phyloP scores from a whole-genome alignment of 495 filamentous ascomycete genomes.

The Aspergillus baeticus region DNA sequence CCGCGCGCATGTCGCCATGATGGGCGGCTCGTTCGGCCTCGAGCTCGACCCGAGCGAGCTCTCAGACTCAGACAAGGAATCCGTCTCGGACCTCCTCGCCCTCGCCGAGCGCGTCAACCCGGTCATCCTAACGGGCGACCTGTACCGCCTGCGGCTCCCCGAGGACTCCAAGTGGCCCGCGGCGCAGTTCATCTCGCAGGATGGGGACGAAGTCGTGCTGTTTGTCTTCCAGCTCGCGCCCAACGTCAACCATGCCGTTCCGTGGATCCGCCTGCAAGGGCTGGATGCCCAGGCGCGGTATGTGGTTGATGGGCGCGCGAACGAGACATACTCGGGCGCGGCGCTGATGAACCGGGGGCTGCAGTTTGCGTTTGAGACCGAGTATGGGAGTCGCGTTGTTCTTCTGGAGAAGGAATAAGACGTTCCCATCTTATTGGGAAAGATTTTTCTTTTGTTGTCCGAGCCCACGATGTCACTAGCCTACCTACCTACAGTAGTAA shows the following conservation, averaged over 20 bases:
- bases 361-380: conserved; percentile 34
- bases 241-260: conserved; percentile 41
- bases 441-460: no score
- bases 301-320: conserved; percentile 36
- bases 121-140: conserved; percentile 47
- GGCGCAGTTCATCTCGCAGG: conserved; percentile 48
- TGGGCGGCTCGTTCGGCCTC: conserved; percentile 57
- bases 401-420: conserved; percentile 37
- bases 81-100: conserved; percentile 44
- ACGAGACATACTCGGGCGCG: conserved; percentile 40
- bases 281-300: conserved; percentile 45
- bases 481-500: no score
- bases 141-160: conserved; percentile 50
- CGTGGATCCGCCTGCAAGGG: conserved; percentile 44
- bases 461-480: no score
- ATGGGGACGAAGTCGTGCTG: conserved; percentile 39
- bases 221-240: conserved; percentile 51
- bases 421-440: no score
- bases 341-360: conserved; percentile 52
- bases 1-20: conserved; percentile 56
- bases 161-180: conserved; percentile 56
- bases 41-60: conserved; percentile 49
- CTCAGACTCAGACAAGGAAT: conserved; percentile 39
- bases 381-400: conserved; percentile 44
- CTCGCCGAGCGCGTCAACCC: conserved; percentile 51